Evolutionary conservation across 2,329 filamentous ascomycete genomes (phyloP), one percentile per base, ranked within the genome.

Genomic region (Aspergillus fijiensis): DNA sequence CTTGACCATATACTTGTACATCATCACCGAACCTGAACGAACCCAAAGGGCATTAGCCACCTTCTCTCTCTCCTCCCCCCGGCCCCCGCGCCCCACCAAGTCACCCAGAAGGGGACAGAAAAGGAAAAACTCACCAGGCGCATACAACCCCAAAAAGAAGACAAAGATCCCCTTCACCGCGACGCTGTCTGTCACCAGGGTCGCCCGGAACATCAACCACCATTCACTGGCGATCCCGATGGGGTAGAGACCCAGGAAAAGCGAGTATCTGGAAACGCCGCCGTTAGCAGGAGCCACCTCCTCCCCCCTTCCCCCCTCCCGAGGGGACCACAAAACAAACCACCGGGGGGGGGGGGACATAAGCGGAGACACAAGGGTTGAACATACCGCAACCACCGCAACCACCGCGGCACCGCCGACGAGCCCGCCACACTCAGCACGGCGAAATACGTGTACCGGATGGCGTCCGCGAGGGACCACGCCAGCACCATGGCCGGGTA

Each of bases 1-100:
- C 55, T 66, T 72, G 16, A 71, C 54, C 70, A 72, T 72, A 31
- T 72, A 71, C 48, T 62, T 64, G 49, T 70, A 72, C 70, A 72
- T 72, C 68, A 71, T 72, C 7, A 68, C 60, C n/a, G 69, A 66
- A 1, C 70, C 69, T 71, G 58, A 5, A 5, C 35, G 23, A 23
- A 23, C 23, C 23, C 33, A 23, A 39, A 10, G 53, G 51, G 4
- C 12, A 25, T 35, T 49, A 42, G 21, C 11, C 23, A 12, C 27
- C 4, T 23, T 4, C 23, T 23, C 4, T 23, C 23, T 23, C 23
- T 23, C 23, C 23, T 23, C 4, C 4, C 5, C 3, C 2, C 19
- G 11, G 10, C 1, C 23, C 33, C 7, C 23, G 3, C 14, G 6
- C 23, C 39, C 23, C 16, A 55, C 11, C 35, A 48, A 29, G 27